A percentile compares a stretch with the other conserved stretches of the same genome.
Evolutionary conservation across 2,329 filamentous ascomycete genomes (phyloP).

Genomic region (Aspergillus texensis): DNA sequence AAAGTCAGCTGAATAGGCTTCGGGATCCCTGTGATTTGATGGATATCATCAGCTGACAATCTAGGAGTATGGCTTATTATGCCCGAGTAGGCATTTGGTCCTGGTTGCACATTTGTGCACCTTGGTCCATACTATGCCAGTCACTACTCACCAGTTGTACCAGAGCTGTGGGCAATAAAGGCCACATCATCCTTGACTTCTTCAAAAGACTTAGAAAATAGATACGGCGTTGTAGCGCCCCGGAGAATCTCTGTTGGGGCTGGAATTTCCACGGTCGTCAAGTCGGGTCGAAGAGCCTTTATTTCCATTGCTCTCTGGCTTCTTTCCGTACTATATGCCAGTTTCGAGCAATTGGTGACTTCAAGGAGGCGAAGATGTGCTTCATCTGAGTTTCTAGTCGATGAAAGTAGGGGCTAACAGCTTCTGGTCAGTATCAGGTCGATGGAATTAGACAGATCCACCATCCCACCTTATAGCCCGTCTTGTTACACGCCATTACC

Average conservation of each 20-base stretch:
- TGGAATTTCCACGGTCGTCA: constrained; percentile 16
- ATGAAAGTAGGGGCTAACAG: constrained; percentile 19
- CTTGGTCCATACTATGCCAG: neutral
- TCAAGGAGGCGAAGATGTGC: constrained; percentile 18
- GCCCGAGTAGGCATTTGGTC: neutral
- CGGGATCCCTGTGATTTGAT: constrained; percentile 18
- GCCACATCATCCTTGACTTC: constrained; percentile 26
- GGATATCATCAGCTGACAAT: neutral
- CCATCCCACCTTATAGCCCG: constrained; percentile 20
- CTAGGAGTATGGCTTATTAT: too few species aligned
- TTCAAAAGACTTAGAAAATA: constrained; percentile 21
- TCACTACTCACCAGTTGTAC: constrained; percentile 33
- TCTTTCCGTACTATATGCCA: constrained; percentile 30
- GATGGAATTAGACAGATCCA: neutral
- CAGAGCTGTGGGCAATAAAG: constrained; percentile 38
- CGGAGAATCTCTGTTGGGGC: neutral
- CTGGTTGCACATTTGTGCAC: neutral
- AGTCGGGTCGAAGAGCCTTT: constrained; percentile 7
- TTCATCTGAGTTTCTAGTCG: constrained; percentile 22
- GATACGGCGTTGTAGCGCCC: neutral
- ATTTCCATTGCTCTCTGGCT: constrained; percentile 23
- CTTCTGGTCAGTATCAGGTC: neutral
- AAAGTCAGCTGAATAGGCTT: constrained; percentile 26
- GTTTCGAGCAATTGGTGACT: constrained; percentile 14
- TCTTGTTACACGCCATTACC: constrained; percentile 24